Percentiles rank a stretch among this genome's conserved stretches.
phyloP scores from a whole-genome alignment of 176 grass and related monocot species.

The Calamus simplicifolius region DNA sequence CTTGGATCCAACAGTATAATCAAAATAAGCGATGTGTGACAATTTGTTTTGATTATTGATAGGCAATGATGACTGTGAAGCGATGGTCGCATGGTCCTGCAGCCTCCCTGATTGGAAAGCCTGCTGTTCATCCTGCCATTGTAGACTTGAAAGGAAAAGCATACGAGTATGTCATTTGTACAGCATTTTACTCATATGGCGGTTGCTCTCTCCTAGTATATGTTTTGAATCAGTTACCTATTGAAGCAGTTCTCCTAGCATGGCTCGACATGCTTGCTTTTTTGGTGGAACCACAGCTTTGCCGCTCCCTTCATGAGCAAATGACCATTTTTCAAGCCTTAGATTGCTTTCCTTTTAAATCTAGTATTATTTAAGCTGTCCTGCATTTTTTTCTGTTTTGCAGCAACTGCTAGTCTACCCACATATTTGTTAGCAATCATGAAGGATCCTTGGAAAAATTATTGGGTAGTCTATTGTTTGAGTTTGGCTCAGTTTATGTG shows the following conservation, averaged over 20 bases:
- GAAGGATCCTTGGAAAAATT: too few species aligned
- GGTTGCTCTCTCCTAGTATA: background rate
- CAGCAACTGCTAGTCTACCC: background rate
- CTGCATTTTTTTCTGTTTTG: background rate
- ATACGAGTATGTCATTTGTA: constrained; percentile 67
- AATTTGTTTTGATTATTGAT: constrained; percentile 10
- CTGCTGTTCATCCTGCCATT: constrained; percentile 81
- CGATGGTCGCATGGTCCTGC: constrained; percentile 65
- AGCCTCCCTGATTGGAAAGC: constrained; percentile 72
- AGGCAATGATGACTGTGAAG: constrained; percentile 99
- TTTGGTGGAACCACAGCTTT: background rate
- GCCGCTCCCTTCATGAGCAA: too few species aligned
- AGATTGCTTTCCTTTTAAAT: too few species aligned
- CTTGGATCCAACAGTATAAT: too few species aligned
- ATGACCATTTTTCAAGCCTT: too few species aligned
- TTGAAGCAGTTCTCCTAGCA: background rate
- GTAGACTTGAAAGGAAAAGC: constrained; percentile 93
- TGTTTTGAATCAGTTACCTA: too few species aligned
- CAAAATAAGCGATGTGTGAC: too few species aligned
- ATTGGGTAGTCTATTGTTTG: too few species aligned
- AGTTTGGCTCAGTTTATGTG: too few species aligned
- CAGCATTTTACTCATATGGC: background rate
- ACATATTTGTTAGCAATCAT: too few species aligned
- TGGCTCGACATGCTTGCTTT: background rate
- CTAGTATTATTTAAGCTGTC: too few species aligned